Evolutionary conservation across 495 filamentous ascomycete genomes (phyloP).

Genomic region (Penicillium arizonense): DNA sequence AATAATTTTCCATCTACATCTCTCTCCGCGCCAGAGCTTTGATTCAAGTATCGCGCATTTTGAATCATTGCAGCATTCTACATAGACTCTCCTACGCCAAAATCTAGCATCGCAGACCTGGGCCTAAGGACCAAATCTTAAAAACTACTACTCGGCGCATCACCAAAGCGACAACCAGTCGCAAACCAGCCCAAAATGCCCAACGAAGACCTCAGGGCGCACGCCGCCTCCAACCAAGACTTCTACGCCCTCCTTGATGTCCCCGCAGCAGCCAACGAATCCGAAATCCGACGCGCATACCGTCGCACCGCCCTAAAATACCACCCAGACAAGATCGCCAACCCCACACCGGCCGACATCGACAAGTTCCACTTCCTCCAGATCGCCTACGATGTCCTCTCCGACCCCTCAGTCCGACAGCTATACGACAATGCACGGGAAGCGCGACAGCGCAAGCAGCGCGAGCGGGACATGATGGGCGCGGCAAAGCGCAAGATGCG

Average conservation of each 20-base stretch:
- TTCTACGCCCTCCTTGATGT: conserved; percentile 83
- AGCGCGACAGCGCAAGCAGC: conserved; percentile 58
- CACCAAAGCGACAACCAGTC: background rate
- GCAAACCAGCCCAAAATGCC: conserved; percentile 29
- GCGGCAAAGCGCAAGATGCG: conserved; percentile 68
- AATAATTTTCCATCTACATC: conserved; percentile 3
- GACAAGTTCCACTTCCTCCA: conserved; percentile 74
- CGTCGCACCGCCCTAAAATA: conserved; percentile 83
- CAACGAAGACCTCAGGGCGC: conserved; percentile 52
- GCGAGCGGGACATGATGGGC: conserved; percentile 64
- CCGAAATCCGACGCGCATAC: conserved; percentile 84
- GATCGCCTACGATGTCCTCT: conserved; percentile 70
- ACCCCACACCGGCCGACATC: conserved; percentile 54
- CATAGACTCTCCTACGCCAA: background rate
- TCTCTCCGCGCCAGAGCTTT: too few relatives aligned
- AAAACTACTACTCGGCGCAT: background rate
- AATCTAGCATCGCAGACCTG: background rate
- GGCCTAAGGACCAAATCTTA: background rate
- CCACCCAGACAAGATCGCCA: conserved; percentile 80
- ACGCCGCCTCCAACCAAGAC: conserved; percentile 63
- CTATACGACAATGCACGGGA: conserved; percentile 70
- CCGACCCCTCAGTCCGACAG: conserved; percentile 56
- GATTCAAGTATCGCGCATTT: background rate
- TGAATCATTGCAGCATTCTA: background rate
- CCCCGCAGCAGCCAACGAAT: conserved; percentile 57